Evolutionary conservation across 2,329 filamentous ascomycete genomes (phyloP).

Genomic region (Colletotrichum zoysiae): DNA sequence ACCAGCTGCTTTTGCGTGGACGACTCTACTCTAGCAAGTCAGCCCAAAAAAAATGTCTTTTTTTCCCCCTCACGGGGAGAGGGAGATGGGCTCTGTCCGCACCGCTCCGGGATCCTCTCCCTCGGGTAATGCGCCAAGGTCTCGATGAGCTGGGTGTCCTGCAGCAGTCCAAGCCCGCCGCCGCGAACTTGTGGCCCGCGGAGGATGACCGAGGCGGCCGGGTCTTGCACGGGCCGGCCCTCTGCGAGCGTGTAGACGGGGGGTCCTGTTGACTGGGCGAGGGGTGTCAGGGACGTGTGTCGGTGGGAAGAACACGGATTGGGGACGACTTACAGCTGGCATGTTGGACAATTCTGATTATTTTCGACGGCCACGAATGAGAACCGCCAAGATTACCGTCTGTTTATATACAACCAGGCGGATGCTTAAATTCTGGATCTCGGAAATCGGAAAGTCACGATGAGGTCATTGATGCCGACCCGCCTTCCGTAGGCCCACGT

Average conservation of each 20-base stretch:
- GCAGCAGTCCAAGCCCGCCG: slow-evolving; percentile 59
- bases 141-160: slow-evolving; percentile 67
- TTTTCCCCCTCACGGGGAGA: too few species aligned
- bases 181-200: background rate
- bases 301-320: background rate
- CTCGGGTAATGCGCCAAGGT: slow-evolving; percentile 69
- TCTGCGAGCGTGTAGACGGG: slow-evolving; percentile 47
- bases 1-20: slow-evolving; percentile 47
- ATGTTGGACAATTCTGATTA: background rate
- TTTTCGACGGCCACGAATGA: background rate
- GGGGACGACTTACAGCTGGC: background rate
- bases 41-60: background rate
- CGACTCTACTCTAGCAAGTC: slow-evolving; percentile 28
- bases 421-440: background rate
- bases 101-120: slow-evolving; percentile 69
- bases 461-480: slow-evolving; percentile 1
- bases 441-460: background rate
- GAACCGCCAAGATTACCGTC: background rate
- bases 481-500: background rate
- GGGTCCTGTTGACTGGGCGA: slow-evolving; percentile 16
- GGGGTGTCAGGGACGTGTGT: background rate
- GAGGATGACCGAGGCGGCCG: slow-evolving; percentile 1
- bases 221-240: slow-evolving; percentile 39
- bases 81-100: background rate
- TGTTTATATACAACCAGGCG: background rate